These are phyloP conservation scores for Amesomyces nigricolor DNA, from an alignment of 2,329 filamentous ascomycete genomes.

Conservation along the genomic window DNA sequence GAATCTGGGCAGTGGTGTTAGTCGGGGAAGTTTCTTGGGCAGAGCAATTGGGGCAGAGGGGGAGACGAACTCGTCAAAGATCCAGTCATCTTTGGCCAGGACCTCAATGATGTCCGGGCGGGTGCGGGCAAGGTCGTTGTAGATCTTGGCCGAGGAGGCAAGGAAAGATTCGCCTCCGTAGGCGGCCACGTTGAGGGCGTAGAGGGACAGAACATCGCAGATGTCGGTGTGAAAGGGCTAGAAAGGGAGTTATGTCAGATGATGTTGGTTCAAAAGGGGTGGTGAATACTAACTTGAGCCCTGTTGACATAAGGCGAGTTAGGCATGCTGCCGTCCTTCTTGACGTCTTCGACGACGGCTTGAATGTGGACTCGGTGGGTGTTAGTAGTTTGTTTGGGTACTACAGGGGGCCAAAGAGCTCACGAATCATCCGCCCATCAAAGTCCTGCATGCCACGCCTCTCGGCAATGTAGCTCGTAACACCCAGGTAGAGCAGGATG, in stretches of 20 bases:
- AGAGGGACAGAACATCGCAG: slow-evolving; percentile 33
- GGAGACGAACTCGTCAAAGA: slow-evolving; percentile 21
- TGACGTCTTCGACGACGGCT: neutral
- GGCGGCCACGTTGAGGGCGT: slow-evolving; percentile 20
- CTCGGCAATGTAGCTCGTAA: slow-evolving; percentile 41
- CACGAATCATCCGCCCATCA: slow-evolving; percentile 27
- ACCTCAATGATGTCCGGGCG: slow-evolving; percentile 24
- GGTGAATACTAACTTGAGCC: slow-evolving; percentile 18
- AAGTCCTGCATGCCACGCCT: slow-evolving; percentile 33
- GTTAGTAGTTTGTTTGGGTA: neutral
- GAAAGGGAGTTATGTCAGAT: neutral
- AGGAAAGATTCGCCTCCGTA: slow-evolving; percentile 23
- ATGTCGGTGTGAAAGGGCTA: slow-evolving; percentile 40
- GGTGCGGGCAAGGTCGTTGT: slow-evolving; percentile 23
- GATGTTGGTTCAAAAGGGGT: no score
- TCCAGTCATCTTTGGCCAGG: slow-evolving; percentile 22
- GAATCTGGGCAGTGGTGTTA: slow-evolving; percentile 10
- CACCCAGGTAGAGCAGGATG: slow-evolving; percentile 41
- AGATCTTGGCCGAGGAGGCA: slow-evolving; percentile 23
- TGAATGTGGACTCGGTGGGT: slow-evolving; percentile 22
- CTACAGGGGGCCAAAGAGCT: neutral
- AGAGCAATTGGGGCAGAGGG: neutral
- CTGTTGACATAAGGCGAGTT: slow-evolving; percentile 23
- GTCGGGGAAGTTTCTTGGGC: neutral
- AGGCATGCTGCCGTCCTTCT: no score